A percentile compares a stretch with the other conserved stretches of the same genome.
phyloP scores from a whole-genome alignment of 441 rosid genomes.

The Pelargonium cotyledonis region DNA sequence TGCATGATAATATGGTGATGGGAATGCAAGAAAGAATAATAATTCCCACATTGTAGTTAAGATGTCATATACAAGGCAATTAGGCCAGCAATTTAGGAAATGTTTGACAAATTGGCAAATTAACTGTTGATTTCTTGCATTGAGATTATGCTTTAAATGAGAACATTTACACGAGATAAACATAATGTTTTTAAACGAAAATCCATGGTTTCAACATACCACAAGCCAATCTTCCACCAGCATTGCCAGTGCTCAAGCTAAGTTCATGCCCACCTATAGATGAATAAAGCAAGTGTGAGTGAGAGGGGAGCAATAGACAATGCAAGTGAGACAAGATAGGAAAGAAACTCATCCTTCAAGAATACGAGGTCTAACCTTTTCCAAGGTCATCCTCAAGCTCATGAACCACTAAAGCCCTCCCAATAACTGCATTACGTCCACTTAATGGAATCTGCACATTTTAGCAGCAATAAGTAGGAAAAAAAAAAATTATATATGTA shows the following conservation, averaged over 20 bases:
- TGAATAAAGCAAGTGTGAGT: conserved; percentile 18
- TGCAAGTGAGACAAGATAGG: conserved; percentile 1
- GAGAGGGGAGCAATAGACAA: conserved; percentile 5
- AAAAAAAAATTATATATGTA: not conserved
- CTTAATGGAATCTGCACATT: conserved; percentile 60
- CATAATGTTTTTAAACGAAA: not conserved
- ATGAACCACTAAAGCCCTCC: conserved; percentile 96
- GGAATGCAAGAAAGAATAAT: too few relatives aligned
- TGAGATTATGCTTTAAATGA: not conserved
- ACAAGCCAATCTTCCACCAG: conserved; percentile 98
- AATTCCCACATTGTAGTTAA: too few relatives aligned
- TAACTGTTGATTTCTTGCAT: not conserved
- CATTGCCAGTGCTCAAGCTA: conserved; percentile 85
- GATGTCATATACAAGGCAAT: not conserved
- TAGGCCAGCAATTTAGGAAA: not conserved
- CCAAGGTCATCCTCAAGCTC: conserved; percentile 97
- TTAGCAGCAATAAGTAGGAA: conserved; percentile 14
- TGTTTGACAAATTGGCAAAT: not conserved
- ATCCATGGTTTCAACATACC: conserved; percentile 39
- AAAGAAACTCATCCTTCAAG: not conserved
- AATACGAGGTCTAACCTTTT: conserved; percentile 45
- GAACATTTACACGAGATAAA: not conserved
- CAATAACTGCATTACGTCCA: conserved; percentile 75
- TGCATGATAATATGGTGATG: too few relatives aligned
- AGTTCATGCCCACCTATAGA: conserved; percentile 88